Evolutionary conservation across 2,329 filamentous ascomycete genomes (phyloP).

Genomic region (Aspergillus tamarii): DNA sequence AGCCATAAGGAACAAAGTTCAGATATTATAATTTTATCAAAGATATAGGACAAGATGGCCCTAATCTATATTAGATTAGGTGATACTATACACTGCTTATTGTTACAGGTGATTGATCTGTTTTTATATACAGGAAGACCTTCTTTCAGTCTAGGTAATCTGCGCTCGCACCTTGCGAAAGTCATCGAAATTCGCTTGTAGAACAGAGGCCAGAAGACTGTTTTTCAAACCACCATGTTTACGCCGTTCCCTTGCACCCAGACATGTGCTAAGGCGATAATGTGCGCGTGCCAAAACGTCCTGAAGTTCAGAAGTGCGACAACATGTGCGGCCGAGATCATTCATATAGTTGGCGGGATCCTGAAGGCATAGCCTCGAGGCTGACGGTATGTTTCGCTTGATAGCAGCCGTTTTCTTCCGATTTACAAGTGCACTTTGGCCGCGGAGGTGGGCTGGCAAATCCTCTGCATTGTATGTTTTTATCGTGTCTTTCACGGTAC

Average conservation of each 20-base stretch:
- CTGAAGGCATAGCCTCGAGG: constrained; percentile 56
- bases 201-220: constrained; percentile 29
- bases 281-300: constrained; percentile 42
- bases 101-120: not conserved
- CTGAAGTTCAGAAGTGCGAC: constrained; percentile 55
- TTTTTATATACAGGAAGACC: not conserved
- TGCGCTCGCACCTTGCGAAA: constrained; percentile 5
- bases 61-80: not conserved
- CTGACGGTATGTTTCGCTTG: constrained; percentile 29
- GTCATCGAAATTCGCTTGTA: constrained; percentile 37
- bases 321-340: constrained; percentile 57
- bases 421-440: constrained; percentile 44
- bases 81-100: not conserved
- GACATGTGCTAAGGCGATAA: constrained; percentile 26
- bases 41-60: not conserved
- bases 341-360: constrained; percentile 62
- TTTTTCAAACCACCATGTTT: not conserved
- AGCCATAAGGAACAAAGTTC: not conserved
- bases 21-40: not conserved
- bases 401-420: constrained; percentile 37
- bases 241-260: constrained; percentile 29
- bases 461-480: constrained; percentile 15
- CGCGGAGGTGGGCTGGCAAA: constrained; percentile 34
- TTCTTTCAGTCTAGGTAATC: not conserved
- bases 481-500: constrained; percentile 20